Conservation (phyloP, 257 asterid genomes). For the Galeopsis tetrahit region DNA sequence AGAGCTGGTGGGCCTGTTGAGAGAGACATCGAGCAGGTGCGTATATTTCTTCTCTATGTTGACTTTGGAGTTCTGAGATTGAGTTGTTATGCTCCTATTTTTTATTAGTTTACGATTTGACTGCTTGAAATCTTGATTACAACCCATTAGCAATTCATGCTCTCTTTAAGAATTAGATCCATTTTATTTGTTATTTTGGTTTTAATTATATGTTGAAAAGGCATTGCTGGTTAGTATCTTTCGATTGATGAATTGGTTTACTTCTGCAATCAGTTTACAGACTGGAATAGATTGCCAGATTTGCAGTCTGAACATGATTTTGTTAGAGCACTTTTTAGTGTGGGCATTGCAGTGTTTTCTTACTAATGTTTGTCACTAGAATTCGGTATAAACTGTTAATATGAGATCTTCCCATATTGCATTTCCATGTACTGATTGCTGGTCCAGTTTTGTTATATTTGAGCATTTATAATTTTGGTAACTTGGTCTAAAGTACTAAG, state of each 20-base stretch:
- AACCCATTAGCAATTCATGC: neutral
- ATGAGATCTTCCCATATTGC: conserved; percentile 6
- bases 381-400: neutral
- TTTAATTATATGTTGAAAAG: neutral
- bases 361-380: neutral
- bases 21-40: conserved; percentile 81
- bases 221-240: neutral
- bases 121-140: conserved; percentile 15
- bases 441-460: neutral
- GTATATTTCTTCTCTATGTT: conserved; percentile 2
- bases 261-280: neutral
- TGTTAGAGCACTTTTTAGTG: conserved; percentile 10
- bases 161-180: neutral
- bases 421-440: neutral
- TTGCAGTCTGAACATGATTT: neutral
- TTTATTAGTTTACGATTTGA: conserved; percentile 12
- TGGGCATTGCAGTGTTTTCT: neutral
- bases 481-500: neutral
- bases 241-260: conserved; percentile 11
- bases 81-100: conserved; percentile 24
- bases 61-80: conserved; percentile 22
- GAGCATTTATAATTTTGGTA: neutral
- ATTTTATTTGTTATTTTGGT: neutral
- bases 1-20: conserved; percentile 68
- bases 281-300: conserved; percentile 1